Percentiles rank a stretch among this genome's conserved stretches.
phyloP scores from a whole-genome alignment of 164 flowering plant genomes.

The Cinnamomum chago region DNA sequence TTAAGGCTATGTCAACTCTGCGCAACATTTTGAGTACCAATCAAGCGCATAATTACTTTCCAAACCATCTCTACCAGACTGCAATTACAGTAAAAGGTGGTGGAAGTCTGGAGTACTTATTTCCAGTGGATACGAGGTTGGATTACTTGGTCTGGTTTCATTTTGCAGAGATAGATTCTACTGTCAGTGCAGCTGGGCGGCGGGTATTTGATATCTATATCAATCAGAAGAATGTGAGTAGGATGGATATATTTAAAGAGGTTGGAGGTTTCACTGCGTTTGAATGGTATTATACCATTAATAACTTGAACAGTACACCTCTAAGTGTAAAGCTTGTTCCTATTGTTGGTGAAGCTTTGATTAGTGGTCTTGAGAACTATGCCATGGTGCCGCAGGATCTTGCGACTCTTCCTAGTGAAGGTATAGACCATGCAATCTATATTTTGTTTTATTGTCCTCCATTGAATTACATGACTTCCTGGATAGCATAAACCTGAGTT shows the following conservation, averaged over 20 bases:
- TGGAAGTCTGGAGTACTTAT: conserved; percentile 49
- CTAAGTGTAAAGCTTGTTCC: conserved; percentile 68
- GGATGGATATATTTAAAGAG: conserved; percentile 64
- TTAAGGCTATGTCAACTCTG: conserved; percentile 30
- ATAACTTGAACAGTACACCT: conserved; percentile 61
- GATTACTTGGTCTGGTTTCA: conserved; percentile 94
- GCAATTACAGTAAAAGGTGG: conserved; percentile 38
- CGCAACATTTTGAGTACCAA: conserved; percentile 32
- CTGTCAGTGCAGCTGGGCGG: conserved; percentile 52
- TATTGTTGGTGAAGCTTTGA: conserved; percentile 60
- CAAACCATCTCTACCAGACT: conserved; percentile 71
- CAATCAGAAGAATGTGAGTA: conserved; percentile 58
- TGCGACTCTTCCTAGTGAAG: conserved; percentile 73
- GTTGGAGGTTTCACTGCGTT: conserved; percentile 79
- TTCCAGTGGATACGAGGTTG: conserved; percentile 75
- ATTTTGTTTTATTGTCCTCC: background rate
- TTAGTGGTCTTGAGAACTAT: conserved; percentile 88
- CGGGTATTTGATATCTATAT: conserved; percentile 82
- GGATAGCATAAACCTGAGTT: background rate
- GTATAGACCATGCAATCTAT: conserved; percentile 27
- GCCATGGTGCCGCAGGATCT: conserved; percentile 82
- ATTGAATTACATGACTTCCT: background rate
- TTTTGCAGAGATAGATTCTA: conserved; percentile 83
- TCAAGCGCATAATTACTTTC: conserved; percentile 70
- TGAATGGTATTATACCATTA: conserved; percentile 55